Evolutionary conservation across 495 filamentous ascomycete genomes (phyloP).

Genomic region (Margaritispora aquatica): DNA sequence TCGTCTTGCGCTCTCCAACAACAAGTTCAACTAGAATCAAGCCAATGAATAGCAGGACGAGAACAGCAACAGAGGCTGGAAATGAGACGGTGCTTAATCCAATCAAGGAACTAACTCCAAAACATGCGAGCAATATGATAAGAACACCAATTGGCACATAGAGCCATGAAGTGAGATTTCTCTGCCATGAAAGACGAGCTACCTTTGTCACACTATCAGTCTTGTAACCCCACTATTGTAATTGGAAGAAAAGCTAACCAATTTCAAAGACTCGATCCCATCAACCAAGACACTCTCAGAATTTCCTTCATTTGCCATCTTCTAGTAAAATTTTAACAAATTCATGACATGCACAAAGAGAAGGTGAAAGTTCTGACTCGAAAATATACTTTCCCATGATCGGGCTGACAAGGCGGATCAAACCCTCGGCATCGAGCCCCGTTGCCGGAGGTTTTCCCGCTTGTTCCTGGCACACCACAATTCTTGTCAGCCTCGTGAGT

Average conservation of each 20-base stretch:
- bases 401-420: not conserved
- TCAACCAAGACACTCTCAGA: constrained; percentile 4
- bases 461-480: not conserved
- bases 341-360: not conserved
- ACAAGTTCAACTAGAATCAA: constrained; percentile 35
- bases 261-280: constrained; percentile 13
- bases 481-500: not conserved
- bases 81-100: constrained; percentile 41
- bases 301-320: constrained; percentile 5
- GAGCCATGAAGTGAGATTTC: constrained; percentile 39
- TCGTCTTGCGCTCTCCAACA: constrained; percentile 40
- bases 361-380: not conserved
- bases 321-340: not conserved
- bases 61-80: constrained; percentile 45
- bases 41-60: constrained; percentile 40
- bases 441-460: not conserved
- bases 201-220: constrained; percentile 19
- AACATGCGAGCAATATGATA: constrained; percentile 41
- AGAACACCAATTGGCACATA: constrained; percentile 41
- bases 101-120: constrained; percentile 44
- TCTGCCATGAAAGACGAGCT: constrained; percentile 25
- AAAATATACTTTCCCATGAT: not conserved
- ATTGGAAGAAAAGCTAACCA: constrained; percentile 9
- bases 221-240: not conserved
- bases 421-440: not conserved